phyloP scores from a whole-genome alignment of 768 basidiomycete species.

The Hirschioporus abietinus region DNA sequence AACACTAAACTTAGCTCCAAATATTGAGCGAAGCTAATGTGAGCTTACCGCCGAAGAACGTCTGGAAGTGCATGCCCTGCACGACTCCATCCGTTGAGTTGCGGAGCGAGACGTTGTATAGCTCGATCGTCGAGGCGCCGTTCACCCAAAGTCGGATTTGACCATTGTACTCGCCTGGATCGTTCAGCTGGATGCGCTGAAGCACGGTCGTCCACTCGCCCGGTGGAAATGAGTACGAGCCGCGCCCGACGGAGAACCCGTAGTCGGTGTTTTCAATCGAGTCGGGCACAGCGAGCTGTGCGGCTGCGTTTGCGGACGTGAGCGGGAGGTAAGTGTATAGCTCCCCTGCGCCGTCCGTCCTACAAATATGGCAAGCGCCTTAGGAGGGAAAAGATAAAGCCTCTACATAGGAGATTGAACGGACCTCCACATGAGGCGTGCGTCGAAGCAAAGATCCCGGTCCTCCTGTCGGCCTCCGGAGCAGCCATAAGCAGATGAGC shows the following conservation, averaged over 20 bases:
- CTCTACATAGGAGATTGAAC: conserved; percentile 2
- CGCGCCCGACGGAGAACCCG: conserved; percentile 65
- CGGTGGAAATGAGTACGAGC: conserved; percentile 55
- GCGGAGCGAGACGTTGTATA: conserved; percentile 49
- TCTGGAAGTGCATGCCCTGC: conserved; percentile 67
- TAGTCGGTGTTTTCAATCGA: conserved; percentile 58
- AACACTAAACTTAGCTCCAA: conserved; percentile 1
- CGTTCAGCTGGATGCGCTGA: conserved; percentile 72
- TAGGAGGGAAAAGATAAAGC: background rate
- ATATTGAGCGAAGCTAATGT: background rate
- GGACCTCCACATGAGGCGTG: conserved; percentile 64
- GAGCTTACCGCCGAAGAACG: conserved; percentile 68
- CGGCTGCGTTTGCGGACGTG: conserved; percentile 38
- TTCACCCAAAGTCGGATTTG: conserved; percentile 51
- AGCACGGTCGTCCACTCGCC: conserved; percentile 66
- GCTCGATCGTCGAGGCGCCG: conserved; percentile 58
- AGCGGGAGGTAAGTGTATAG: conserved; percentile 67
- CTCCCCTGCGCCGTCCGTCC: conserved; percentile 50
- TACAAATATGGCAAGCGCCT: conserved; percentile 7
- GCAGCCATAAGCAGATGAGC: conserved; percentile 44
- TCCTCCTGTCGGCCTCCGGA: conserved; percentile 58
- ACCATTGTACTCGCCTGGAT: conserved; percentile 63
- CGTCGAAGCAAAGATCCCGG: conserved; percentile 49
- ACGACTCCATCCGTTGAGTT: conserved; percentile 44
- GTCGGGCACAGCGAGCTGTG: conserved; percentile 42